A percentile compares a stretch with the other conserved stretches of the same genome.
Evolutionary conservation across 2,329 filamentous ascomycete species (phyloP).

Genomic region (Stagonosporopsis vannaccii): DNA sequence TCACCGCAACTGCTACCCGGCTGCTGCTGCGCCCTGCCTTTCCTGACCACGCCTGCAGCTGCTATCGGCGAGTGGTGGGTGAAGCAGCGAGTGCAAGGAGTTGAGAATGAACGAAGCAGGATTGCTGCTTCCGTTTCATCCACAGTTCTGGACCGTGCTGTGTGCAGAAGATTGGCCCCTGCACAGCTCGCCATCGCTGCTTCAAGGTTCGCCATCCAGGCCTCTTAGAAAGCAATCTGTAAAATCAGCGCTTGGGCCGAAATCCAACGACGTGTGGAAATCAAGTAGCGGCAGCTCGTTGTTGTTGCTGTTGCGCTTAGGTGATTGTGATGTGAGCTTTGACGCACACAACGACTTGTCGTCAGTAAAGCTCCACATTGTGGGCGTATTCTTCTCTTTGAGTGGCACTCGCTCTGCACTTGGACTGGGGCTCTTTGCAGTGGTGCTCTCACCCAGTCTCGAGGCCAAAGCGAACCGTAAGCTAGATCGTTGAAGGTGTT

Average conservation of each 20-base stretch:
- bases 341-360: constrained; percentile 25
- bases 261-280: constrained; percentile 32
- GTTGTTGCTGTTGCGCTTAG: constrained; percentile 10
- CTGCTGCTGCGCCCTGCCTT: constrained; percentile 23
- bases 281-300: constrained; percentile 31
- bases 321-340: constrained; percentile 6
- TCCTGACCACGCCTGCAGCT: constrained; percentile 23
- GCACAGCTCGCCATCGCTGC: background rate
- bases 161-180: background rate
- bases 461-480: constrained; percentile 34
- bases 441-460: constrained; percentile 16
- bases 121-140: constrained; percentile 1
- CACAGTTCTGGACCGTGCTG: background rate
- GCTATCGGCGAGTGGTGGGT: constrained; percentile 5
- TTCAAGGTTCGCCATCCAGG: constrained; percentile 25
- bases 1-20: constrained; percentile 33
- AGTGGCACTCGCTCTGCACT: constrained; percentile 34
- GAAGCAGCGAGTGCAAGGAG: background rate
- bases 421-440: constrained; percentile 31
- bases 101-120: background rate
- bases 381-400: constrained; percentile 35
- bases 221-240: constrained; percentile 38
- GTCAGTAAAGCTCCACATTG: constrained; percentile 23
- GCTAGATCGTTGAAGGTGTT: constrained; percentile 26
- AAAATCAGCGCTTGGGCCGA: constrained; percentile 32